Evolutionary conservation across 2,329 filamentous ascomycete genomes (phyloP), one percentile per base, ranked within the genome.

Genomic region (Rhynchosporium secalis): DNA sequence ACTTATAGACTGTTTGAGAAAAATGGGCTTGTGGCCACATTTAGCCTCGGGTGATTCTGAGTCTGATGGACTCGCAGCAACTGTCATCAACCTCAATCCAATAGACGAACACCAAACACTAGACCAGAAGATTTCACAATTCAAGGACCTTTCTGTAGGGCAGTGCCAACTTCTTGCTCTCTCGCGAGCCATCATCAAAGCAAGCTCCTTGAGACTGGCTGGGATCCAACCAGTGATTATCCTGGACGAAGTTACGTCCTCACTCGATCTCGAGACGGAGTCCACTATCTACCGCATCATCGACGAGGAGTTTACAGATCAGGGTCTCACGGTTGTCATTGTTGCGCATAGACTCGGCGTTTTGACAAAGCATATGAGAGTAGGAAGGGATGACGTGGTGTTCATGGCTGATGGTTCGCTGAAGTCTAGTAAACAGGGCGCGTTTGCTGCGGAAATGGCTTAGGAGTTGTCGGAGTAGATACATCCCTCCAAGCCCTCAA

Each of bases 81-180:
- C 9, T 7, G 29, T 38, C 13, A 48, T 40, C 28, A 38, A 49
- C 10, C 55, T 56, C 28, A 29, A 59, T 36, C 5, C 6, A 2
- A 36, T 51, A 28, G 8, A 29, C 45, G 4, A 72, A 60, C 58
- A 64, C 60, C 1, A 47, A 58, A 65, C 73, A 43, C 66, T 76
- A 0, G 71, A 76, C 47, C 62, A 59, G 4, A 62, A 63, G 2
- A 51, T 76, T 4, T 70, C 69, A 1, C 55, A 57, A 1, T 63
- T 76, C 2, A 70, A 67, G 0, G 58, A 68, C 7, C 61, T 78
- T 3, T 77, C 75, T 1, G 68, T 68, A 0, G 81, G 81, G 1
- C 77, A 84, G 66, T 72, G 72, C 26, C 77, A 80, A 20, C 76
- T 85, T 61, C 70, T 83, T 8, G 76, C 76, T 10, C 72, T 84